Percentiles rank a stretch among this genome's conserved stretches.
These are phyloP conservation scores for Monosporascus sp. DNA, from an alignment of 2,329 filamentous ascomycete species.

Conservation along the genomic window DNA sequence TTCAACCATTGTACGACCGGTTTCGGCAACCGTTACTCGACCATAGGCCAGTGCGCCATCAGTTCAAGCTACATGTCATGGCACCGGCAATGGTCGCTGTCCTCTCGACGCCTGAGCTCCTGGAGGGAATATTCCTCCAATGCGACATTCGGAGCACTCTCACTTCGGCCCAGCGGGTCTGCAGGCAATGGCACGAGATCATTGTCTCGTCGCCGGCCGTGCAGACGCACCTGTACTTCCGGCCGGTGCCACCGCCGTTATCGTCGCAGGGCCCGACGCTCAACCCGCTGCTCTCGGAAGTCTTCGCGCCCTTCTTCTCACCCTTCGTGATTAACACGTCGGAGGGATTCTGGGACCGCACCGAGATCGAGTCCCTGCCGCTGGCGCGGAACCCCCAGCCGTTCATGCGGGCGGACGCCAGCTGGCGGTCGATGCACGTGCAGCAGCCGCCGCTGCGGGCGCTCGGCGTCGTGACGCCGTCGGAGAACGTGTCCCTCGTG, in stretches of 20 bases:
- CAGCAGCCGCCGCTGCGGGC: slow-evolving; percentile 2
- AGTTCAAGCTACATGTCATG: background rate
- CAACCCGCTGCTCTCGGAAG: slow-evolving; percentile 3
- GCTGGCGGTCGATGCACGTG: slow-evolving; percentile 5
- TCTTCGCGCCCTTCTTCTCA: slow-evolving; percentile 1
- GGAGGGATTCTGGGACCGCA: background rate
- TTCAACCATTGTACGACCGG: no score
- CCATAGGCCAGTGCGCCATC: no score
- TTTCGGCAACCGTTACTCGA: no score
- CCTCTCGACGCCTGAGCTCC: slow-evolving; percentile 4
- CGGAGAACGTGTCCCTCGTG: background rate
- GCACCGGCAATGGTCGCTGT: background rate
- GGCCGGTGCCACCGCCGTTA: background rate
- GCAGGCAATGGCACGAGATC: slow-evolving; percentile 4
- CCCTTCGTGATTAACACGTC: background rate
- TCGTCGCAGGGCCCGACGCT: background rate
- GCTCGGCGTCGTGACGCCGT: slow-evolving; percentile 3
- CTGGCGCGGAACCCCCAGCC: background rate
- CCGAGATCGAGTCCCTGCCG: slow-evolving; percentile 1
- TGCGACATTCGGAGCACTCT: slow-evolving; percentile 3
- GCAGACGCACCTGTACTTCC: slow-evolving; percentile 3
- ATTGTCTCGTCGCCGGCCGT: background rate
- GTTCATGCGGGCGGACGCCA: slow-evolving; percentile 2
- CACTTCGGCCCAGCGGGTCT: slow-evolving; percentile 3
- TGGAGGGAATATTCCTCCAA: slow-evolving; percentile 4